Evolutionary conservation across 345 rosid species (phyloP).

Genomic region (Moringa oleifera): DNA sequence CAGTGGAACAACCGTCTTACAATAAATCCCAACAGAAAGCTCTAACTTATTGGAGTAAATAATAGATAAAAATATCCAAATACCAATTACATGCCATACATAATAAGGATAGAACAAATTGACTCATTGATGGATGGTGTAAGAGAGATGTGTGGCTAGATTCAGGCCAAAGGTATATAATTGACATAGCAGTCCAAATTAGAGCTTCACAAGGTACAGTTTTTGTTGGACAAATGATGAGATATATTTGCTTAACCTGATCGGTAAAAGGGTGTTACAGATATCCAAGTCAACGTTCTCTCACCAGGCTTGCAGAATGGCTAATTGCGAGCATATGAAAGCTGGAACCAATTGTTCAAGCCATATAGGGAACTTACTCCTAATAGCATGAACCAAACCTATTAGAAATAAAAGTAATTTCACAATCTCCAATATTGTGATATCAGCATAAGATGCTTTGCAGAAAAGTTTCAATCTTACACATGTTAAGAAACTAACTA

Average conservation of each 20-base stretch:
- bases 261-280: not conserved
- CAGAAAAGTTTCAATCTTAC: not conserved
- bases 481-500: not conserved
- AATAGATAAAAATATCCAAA: not conserved
- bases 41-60: constrained; percentile 1
- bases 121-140: not conserved
- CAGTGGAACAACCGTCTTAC: not conserved
- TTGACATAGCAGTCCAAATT: not conserved
- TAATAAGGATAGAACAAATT: constrained; percentile 1
- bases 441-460: not conserved
- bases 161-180: not conserved
- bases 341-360: not conserved
- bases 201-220: not conserved
- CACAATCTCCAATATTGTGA: not conserved
- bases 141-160: not conserved
- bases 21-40: constrained; percentile 2
- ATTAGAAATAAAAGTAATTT: constrained; percentile 3
- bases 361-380: not conserved
- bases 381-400: not conserved
- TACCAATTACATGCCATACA: not conserved
- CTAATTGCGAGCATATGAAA: not conserved
- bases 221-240: not conserved
- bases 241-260: not conserved
- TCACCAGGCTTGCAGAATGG: not conserved
- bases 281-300: not conserved